Evolutionary conservation across 2,329 filamentous ascomycete genomes (phyloP).

Genomic region (Juglanconis oblonga): DNA sequence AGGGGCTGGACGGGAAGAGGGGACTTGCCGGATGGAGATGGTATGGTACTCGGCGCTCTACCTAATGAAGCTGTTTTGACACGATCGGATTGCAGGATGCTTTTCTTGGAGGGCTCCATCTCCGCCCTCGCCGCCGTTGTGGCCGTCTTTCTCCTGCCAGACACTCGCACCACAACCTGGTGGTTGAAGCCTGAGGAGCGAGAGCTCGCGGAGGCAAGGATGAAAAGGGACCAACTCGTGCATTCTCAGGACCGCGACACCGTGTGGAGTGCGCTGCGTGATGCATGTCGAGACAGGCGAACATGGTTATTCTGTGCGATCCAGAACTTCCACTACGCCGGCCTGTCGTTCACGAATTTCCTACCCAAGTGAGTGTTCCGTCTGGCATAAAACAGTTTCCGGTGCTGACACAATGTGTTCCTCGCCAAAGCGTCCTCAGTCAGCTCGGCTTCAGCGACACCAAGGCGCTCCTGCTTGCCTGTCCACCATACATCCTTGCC

Average conservation of each 20-base stretch:
- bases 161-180: constrained; percentile 4
- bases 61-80: not conserved
- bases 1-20: constrained; percentile 44
- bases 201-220: constrained; percentile 5
- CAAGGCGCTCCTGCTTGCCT: constrained; percentile 40
- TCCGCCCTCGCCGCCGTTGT: constrained; percentile 28
- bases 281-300: constrained; percentile 1
- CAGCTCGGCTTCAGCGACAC: constrained; percentile 37
- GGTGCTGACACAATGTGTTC: not conserved
- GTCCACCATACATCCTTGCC: constrained; percentile 45
- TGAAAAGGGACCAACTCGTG: not conserved
- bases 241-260: constrained; percentile 2
- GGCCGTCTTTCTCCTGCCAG: constrained; percentile 14
- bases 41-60: not conserved
- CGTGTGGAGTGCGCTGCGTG: constrained; percentile 1
- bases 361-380: not conserved
- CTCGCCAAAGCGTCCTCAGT: constrained; percentile 31
- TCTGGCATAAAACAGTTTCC: not conserved
- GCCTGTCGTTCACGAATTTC: not conserved
- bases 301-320: constrained; percentile 13
- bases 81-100: constrained; percentile 12
- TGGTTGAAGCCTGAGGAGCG: constrained; percentile 7
- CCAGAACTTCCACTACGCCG: constrained; percentile 14
- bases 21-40: constrained; percentile 40
- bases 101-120: constrained; percentile 26